Percentiles rank a stretch among this genome's conserved stretches.
Evolutionary conservation across 1,284 basidiomycete species (phyloP).

Genomic region (Sphagnurus paluster): DNA sequence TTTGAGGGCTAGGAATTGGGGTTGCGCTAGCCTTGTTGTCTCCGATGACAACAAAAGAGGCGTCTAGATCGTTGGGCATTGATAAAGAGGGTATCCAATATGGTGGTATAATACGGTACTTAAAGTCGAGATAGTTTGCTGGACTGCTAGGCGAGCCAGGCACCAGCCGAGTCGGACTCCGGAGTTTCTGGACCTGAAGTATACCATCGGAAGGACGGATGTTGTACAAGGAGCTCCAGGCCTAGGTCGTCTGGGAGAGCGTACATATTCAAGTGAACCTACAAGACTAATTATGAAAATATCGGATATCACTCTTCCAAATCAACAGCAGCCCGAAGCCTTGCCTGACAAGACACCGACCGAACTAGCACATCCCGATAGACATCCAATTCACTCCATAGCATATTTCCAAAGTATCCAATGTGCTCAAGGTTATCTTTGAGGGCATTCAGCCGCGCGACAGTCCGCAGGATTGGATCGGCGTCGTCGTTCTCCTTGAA

Average conservation of each 20-base stretch:
- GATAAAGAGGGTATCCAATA: slow-evolving; percentile 10
- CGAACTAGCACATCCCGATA: slow-evolving; percentile 27
- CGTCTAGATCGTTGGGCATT: slow-evolving; percentile 22
- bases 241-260: too few relatives aligned
- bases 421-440: slow-evolving; percentile 34
- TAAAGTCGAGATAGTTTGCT: too few relatives aligned
- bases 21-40: slow-evolving; percentile 3
- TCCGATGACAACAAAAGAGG: slow-evolving; percentile 33
- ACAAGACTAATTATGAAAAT: not conserved
- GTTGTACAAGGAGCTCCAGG: too few relatives aligned
- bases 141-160: too few relatives aligned
- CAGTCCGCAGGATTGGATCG: slow-evolving; percentile 25
- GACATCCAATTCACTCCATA: slow-evolving; percentile 35
- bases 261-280: not conserved
- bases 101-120: too few relatives aligned
- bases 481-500: slow-evolving; percentile 1
- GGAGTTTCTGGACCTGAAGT: too few relatives aligned
- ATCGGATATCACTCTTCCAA: not conserved
- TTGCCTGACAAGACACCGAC: slow-evolving; percentile 24
- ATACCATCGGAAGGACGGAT: too few relatives aligned
- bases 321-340: slow-evolving; percentile 10
- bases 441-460: slow-evolving; percentile 28
- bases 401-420: slow-evolving; percentile 29
- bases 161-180: too few relatives aligned
- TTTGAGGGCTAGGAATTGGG: not conserved